Evolutionary conservation across 805 yeast genomes (phyloP), one percentile per base, ranked within the genome.

Genomic region (Ogataea methanolica): DNA sequence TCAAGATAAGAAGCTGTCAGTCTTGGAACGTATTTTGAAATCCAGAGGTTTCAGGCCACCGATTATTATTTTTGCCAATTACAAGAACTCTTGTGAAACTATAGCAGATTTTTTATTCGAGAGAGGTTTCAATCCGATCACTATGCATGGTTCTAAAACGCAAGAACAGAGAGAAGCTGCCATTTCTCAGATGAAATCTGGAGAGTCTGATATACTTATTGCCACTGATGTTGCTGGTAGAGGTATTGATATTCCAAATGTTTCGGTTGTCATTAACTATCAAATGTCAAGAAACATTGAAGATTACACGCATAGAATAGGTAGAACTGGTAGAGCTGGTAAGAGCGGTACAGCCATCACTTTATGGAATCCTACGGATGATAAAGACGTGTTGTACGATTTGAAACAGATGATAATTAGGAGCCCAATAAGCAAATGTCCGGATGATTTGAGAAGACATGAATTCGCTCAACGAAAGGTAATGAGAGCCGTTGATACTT

Each of bases 211-310:
- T 44, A 72, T 88, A 6, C 67, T 92, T 39, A 82, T 92, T 16
- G 98, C 97, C 3, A 94, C 98, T 0, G 97, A 92, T 63, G 89
- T 92, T 22, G 97, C 97, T 0, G 96, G 96, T 3, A 79, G 99
- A 69, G 99, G 99, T 62, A 79, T 92, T 40, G 98, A 94, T 65
- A 82, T 92, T n/a, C 84, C 89, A 1, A 77, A 87, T 55, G 96
- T 92, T 7, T 80, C 94, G 0, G 63, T 91, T 34, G 98, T 92
- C 9, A 65, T 94, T 19, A 94, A 92, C 63, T 91, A 76, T 60
- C 96, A 92, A 56, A 84, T 91, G 91, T 70, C 90, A 9, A 78
- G 74, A 52, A 73, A 74, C 33, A 78, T 90, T 40, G 97, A 90
- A 52, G 91, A 85, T 49, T 92, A 90, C 57, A 79, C 92, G 17